phyloP scores from a whole-genome alignment of 805 yeast genomes.

The Myxozyma neglecta region DNA sequence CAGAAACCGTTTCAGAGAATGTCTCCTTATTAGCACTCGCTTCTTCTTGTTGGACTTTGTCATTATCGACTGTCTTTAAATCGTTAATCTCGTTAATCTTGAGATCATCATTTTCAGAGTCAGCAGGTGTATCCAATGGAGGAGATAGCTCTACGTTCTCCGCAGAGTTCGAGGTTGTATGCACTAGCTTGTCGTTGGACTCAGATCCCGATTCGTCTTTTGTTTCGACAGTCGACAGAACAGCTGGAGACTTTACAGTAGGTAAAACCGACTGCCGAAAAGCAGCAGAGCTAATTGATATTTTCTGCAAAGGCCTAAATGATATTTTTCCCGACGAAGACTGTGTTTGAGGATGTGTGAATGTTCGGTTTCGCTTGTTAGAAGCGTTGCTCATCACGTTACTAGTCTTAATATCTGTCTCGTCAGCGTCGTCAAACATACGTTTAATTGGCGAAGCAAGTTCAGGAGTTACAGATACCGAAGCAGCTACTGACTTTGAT shows the following conservation, averaged over 20 bases:
- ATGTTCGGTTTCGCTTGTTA: neutral
- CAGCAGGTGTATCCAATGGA: neutral
- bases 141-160: too few relatives aligned
- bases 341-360: neutral
- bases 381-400: neutral
- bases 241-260: neutral
- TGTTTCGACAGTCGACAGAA: neutral
- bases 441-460: neutral
- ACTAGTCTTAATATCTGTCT: neutral
- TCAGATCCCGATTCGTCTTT: neutral
- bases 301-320: conserved; percentile 5
- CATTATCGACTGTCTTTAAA: neutral
- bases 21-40: neutral
- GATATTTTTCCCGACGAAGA: neutral
- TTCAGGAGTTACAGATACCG: neutral
- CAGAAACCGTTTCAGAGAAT: neutral
- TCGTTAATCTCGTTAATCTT: too few relatives aligned
- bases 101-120: neutral
- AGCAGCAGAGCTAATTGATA: neutral
- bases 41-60: neutral
- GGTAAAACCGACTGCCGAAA: neutral
- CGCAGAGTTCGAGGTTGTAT: too few relatives aligned
- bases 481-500: neutral
- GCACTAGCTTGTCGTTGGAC: too few relatives aligned
- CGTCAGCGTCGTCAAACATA: neutral